Evolutionary conservation across 768 basidiomycete genomes (phyloP), one percentile per base, ranked within the genome.

Genomic region (Amanita rimosa): DNA sequence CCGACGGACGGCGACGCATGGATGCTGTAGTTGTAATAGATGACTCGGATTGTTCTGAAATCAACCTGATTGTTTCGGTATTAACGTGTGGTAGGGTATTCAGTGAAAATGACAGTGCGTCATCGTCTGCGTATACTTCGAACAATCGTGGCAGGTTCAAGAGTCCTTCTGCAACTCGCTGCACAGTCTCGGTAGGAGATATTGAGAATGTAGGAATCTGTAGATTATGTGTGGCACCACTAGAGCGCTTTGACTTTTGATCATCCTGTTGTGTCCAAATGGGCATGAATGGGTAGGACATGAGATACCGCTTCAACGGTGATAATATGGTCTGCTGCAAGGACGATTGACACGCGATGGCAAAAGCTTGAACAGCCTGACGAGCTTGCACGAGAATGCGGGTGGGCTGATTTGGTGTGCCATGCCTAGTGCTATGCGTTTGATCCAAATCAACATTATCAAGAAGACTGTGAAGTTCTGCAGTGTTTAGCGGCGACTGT

Each of bases 81-180:
- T 85, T 79, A 44, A 87, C 61, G 56, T 79, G 78, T 0, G 86
- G 90, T 8, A 97, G 67, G 4, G 85, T 90, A 42, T 84, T 80
- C 35, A 97, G 69, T 31, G 89, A 91, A 64, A 93, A 96, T 2
- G 82, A 78, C 7, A 97, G 74, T 8, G 90, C 88, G 52, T 93
- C 91, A 61, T 97, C 93, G 50, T 85, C 83, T 6, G 86, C 89
- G 58, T 96, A 95, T 14, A 94, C 85, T 63, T 98, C 94, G 59
- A 98, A 96, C 13, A 98, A 68, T 49, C 93, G 69, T 2, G 95
- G 91, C 2, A 99, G 77, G 66, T 95, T 96, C 27, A 97, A 72
- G 29, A 99, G 67, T n/a, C 93, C 92, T 59, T 98, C 96, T 2
- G 89, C 87, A 27, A 97, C 83, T 50, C 82, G 80, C 52, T 93